Conservation (phyloP, 2,329 filamentous ascomycete species). For the Furcasterigmium sp. region DNA sequence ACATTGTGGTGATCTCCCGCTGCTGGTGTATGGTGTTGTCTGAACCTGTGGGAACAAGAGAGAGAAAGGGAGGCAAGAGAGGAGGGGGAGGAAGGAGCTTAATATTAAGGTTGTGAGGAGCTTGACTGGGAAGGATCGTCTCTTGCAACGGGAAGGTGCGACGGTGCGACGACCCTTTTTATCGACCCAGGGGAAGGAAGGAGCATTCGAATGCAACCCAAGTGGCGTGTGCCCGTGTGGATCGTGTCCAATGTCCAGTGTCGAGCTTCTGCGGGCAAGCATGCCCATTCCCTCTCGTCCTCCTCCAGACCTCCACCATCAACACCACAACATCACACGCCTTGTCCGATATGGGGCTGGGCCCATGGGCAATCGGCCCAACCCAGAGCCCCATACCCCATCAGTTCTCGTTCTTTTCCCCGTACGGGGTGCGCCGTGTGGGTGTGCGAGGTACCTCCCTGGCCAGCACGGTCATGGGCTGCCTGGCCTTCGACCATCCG, state of each 20-base stretch:
- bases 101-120: slow-evolving; percentile 4
- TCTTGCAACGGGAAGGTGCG: slow-evolving; percentile 2
- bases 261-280: too few species aligned
- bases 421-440: slow-evolving; percentile 3
- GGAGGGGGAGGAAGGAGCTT: not conserved
- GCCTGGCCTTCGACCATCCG: too few species aligned
- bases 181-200: slow-evolving; percentile 1
- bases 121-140: slow-evolving; percentile 1
- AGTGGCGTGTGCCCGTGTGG: too few species aligned
- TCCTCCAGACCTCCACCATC: too few species aligned
- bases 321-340: too few species aligned
- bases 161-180: slow-evolving; percentile 3
- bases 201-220: too few species aligned
- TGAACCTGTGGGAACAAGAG: not conserved
- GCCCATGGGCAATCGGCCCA: too few species aligned
- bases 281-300: too few species aligned
- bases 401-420: not conserved
- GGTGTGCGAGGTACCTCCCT: too few species aligned
- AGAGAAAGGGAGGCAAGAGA: not conserved
- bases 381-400: too few species aligned
- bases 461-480: not conserved
- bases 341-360: too few species aligned
- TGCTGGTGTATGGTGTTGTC: not conserved
- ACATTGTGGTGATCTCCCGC: not conserved
- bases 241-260: too few species aligned